Base-by-base conservation (phyloP, 805 yeast genomes). In the Metschnikowia aberdeeniae region DNA sequence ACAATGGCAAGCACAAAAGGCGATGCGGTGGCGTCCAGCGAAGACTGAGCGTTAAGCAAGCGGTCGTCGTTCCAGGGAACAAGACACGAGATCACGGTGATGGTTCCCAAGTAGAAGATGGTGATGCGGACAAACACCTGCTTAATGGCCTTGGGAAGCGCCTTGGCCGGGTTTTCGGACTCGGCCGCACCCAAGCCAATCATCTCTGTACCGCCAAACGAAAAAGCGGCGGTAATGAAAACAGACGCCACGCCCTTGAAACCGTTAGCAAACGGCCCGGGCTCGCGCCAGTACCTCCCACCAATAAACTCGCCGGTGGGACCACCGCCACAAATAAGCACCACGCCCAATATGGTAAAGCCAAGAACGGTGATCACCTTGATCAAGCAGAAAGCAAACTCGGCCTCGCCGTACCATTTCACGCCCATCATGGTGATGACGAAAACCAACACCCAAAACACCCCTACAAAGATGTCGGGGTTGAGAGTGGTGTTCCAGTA, bases 1-100 rank as follows among this genome's bases (percentile, higher is more conserved):
- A 73, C 68, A 45, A 84, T 78, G 34, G 90, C 89, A 63, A 84
- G 75, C 53, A 84, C 90, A 59, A 84, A 84, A 22, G 92, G 92
- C 13, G 90, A 84, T 26, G 87, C 82, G 26, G 81, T 64, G 34
- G 80, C 76, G 52, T 80, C 79, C 20, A 66, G 68, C 32, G 76
- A 71, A 9, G 73, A 60, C 1, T 75, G 56, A 36, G 82, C 81
- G 58, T 72, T 65, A 30, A 47, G 36, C 40, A 47, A 46, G 43
- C 40, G 43, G 11, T 47, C 35, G 20, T 62, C 59, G 58, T 68
- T 64, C 63, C 75, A 77, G 40, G 89, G 88, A 26, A 70, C 75
- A 45, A 70, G 58, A 34, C 59, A 61, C 10, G 74, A 74, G 27
- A 70, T 63, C 56, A 70, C 64, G 46, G 69, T 67, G 34, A 68